Base-by-base conservation (phyloP, 805 yeast species). In the Candida parachauliodes region DNA sequence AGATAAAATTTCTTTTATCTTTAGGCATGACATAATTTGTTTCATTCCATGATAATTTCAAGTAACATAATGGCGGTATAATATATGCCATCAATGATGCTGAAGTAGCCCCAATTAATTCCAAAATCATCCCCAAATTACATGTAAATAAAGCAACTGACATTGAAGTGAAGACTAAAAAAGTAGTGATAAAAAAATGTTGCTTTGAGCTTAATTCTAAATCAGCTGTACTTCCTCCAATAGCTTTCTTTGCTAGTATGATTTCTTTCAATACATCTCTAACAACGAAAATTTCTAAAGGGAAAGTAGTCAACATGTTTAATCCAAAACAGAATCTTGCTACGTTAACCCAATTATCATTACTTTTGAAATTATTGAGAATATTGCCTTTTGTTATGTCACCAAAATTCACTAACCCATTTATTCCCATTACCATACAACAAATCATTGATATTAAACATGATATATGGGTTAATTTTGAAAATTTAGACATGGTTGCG, bases 71-170 rank as follows among this genome's bases (percentile, higher is more conserved):
- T 3, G 96, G 96, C 0, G 98, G 98, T 12, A 89, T 63, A 16
- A 89, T 87, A 55, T 86, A 89, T 0, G 98, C 97, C 83, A 91
- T 81, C 26, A 85, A 67, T 14, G 95, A 87, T 0, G 97, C 97
- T 0, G 95, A 83, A 0, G 95, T 83, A 0, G 96, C 89, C 2
- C 98, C 98, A 22, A 88, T 88, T 3, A 89, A 69, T 54, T 91
- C 97, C 28, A 89, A 68, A 20, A 91, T 81, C 9, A 93, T 84
- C 1, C 98, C 98, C 39, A 89, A 68, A 47, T 88, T 87, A 53
- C 96, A 89, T 0, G 96, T 87, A 40, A 79, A 60, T 22, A 91
- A 63, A 0, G 97, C 73, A 2, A 88, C 80, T 0, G 76, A 51
- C 89, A 88, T 83, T 0, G 95, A 83, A 0, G 76, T 42, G 20